A percentile compares a stretch with the other conserved stretches of the same genome.
Conservation (phyloP, 1,284 basidiomycete genomes). For the Rhodotorula sp. region DNA sequence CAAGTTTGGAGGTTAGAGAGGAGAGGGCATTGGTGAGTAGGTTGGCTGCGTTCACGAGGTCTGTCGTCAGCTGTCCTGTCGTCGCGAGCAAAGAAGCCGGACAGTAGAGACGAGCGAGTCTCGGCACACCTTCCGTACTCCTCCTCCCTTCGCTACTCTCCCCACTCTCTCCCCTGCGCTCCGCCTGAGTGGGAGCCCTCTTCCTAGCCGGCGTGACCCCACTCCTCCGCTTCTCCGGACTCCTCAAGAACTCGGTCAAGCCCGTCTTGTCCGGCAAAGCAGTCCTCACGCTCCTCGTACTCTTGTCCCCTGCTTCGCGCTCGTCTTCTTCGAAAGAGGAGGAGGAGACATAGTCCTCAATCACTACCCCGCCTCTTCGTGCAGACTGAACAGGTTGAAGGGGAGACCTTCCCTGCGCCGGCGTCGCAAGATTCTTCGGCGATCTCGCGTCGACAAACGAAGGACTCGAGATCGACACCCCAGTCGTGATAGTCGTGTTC, state of each 20-base stretch:
- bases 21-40: slow-evolving; percentile 17
- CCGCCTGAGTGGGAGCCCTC: background rate
- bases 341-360: background rate
- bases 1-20: slow-evolving; percentile 16
- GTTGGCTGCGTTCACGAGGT: slow-evolving; percentile 8
- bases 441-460: background rate
- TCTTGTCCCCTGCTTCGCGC: slow-evolving; percentile 9
- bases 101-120: background rate
- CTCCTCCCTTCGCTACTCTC: background rate
- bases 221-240: slow-evolving; percentile 12
- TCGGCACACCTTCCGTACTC: slow-evolving; percentile 13
- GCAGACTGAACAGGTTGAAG: background rate
- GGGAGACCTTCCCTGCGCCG: background rate
- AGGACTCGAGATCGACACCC: background rate
- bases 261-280: slow-evolving; percentile 43
- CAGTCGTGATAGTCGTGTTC: background rate
- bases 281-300: slow-evolving; percentile 14
- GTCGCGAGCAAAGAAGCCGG: no score
- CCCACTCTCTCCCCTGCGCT: background rate
- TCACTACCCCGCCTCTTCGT: no score
- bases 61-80: background rate
- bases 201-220: background rate
- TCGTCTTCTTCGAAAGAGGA: slow-evolving; percentile 4
- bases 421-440: background rate
- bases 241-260: slow-evolving; percentile 40